A percentile compares a stretch with the other conserved stretches of the same genome.
Evolutionary conservation across 768 basidiomycete genomes (phyloP).

Genomic region (Leccinum uliginosum): DNA sequence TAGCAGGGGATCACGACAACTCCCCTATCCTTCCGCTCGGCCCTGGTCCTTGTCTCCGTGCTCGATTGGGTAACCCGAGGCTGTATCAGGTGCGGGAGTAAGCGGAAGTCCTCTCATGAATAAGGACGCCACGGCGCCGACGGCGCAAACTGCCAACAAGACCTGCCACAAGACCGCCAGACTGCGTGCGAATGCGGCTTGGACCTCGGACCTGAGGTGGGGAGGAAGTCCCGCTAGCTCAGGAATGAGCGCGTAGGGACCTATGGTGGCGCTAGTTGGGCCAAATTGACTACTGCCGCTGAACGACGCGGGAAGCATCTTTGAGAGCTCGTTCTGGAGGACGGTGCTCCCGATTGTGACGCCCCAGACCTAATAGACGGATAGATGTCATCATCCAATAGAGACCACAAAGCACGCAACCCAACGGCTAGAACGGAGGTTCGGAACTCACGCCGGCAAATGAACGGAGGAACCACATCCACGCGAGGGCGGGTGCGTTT

Average conservation of each 20-base stretch:
- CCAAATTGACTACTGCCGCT: constrained; percentile 20
- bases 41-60: background rate
- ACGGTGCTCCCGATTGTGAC: no score
- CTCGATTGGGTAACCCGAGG: constrained; percentile 6
- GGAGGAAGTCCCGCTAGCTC: constrained; percentile 33
- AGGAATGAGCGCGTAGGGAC: constrained; percentile 43
- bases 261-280: constrained; percentile 13
- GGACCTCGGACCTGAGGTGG: constrained; percentile 31
- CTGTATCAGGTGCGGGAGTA: background rate
- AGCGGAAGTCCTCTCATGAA: constrained; percentile 17
- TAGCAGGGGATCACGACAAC: no score
- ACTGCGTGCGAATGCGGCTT: constrained; percentile 39
- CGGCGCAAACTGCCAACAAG: constrained; percentile 37
- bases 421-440: no score
- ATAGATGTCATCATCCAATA: background rate
- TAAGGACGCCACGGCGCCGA: constrained; percentile 13
- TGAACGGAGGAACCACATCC: constrained; percentile 31
- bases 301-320: constrained; percentile 38
- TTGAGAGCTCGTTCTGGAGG: no score
- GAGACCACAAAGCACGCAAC: background rate
- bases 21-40: background rate
- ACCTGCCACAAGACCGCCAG: constrained; percentile 41
- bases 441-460: constrained; percentile 22
- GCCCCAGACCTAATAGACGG: constrained; percentile 30
- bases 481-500: constrained; percentile 38